phyloP scores from a whole-genome alignment of 139 green algal genomes.

The Closterium sp. region DNA sequence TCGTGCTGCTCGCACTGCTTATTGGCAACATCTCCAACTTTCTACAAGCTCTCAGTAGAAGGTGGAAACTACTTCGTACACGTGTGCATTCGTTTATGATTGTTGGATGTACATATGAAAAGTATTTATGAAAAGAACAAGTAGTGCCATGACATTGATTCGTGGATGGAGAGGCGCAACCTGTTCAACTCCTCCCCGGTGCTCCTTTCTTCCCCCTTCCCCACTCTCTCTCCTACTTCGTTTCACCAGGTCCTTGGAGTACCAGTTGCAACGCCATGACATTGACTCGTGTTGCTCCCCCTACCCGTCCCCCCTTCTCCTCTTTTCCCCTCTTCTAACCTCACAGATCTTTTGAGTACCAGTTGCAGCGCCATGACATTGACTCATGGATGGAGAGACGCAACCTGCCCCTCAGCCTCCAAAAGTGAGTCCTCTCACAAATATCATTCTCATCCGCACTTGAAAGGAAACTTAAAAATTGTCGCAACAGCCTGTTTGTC shows the following conservation, averaged over 20 bases:
- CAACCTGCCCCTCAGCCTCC: background rate
- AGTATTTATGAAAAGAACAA: no score
- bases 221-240: background rate
- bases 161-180: no score
- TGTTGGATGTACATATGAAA: no score
- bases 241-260: no score
- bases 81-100: no score
- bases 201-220: background rate
- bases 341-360: slow-evolving; percentile 4
- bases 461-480: no score
- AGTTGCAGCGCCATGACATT: background rate
- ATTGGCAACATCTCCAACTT: slow-evolving; percentile 53
- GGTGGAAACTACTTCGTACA: background rate
- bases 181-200: no score
- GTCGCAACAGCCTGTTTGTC: no score
- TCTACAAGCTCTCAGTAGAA: slow-evolving; percentile 27
- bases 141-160: no score
- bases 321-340: background rate
- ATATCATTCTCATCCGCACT: background rate
- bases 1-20: slow-evolving; percentile 43
- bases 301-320: background rate
- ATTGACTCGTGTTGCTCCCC: background rate
- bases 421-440: background rate
- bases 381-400: slow-evolving; percentile 11
- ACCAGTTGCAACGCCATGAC: no score